phyloP scores from a whole-genome alignment of 2,329 filamentous ascomycete genomes.

The Tolypocladium pustulatum region DNA sequence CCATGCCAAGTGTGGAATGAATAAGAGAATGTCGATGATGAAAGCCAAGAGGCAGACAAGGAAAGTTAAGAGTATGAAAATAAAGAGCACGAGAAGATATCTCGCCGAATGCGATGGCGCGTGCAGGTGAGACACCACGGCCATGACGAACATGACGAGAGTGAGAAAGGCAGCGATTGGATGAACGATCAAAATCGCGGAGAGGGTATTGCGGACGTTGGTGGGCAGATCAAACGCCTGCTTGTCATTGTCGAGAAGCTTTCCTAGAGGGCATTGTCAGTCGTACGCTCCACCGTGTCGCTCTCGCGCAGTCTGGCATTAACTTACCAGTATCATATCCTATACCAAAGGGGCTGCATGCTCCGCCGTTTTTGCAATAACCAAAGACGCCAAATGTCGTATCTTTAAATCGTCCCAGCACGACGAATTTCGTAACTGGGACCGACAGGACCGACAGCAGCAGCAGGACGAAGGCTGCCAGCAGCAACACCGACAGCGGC shows the following conservation, averaged over 20 bases:
- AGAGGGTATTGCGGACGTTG: conserved; percentile 53
- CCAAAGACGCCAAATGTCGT: conserved; percentile 89
- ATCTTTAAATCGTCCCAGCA: conserved; percentile 65
- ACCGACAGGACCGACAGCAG: conserved; percentile 84
- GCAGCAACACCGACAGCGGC: conserved; percentile 75
- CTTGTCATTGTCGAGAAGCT: conserved; percentile 16
- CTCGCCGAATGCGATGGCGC: conserved; percentile 79
- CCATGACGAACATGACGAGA: conserved; percentile 72
- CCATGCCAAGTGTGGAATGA: conserved; percentile 89
- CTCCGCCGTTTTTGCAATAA: conserved; percentile 53
- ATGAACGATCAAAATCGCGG: conserved; percentile 82
- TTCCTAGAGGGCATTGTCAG: conserved; percentile 6
- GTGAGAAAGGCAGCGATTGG: conserved; percentile 82
- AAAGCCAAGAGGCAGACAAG: conserved; percentile 79
- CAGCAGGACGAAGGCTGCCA: conserved; percentile 75
- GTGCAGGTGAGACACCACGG: conserved; percentile 75
- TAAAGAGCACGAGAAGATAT: conserved; percentile 76
- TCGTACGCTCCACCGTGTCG: neutral
- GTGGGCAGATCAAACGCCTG: conserved; percentile 46
- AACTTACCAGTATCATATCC: conserved; percentile 71
- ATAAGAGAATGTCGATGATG: conserved; percentile 85
- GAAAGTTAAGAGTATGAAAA: conserved; percentile 77
- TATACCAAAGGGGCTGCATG: conserved; percentile 65
- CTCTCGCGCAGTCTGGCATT: neutral
- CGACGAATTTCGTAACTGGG: conserved; percentile 76